Base-by-base conservation (phyloP, 495 filamentous ascomycete species). In the Neurospora sp. region DNA sequence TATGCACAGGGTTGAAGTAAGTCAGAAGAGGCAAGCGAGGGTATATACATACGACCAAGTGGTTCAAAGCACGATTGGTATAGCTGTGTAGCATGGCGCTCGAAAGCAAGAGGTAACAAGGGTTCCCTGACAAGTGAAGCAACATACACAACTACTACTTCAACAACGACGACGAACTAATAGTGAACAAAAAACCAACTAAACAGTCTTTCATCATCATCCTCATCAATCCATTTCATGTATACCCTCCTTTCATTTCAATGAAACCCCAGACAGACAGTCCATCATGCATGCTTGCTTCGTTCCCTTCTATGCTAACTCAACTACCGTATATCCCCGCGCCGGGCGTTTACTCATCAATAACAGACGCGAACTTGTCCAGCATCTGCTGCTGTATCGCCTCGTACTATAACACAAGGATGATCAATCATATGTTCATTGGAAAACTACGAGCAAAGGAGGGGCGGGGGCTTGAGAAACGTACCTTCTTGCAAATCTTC, bases 351-450 rank as follows among this genome's bases (percentile, higher is more conserved):
- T 92, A 99, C 87, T 98, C 96, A 83, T 99, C 96, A 76, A 90
- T 87, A 69, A 98, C 93, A 14, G 92, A 89, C 22, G 96, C 96
- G 83, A 98, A 99, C 81, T 96, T 94, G 82, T 99, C 96, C 72
- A 91, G 89, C 94, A 99, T 94, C 73, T 87, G 87, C 83, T 97
- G 93, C 77, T 93, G 86, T 77, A 98, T 87, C 78, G 90, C 91
- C 87, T 99, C 96, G 81, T 98, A 99, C 91, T 94, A 68, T 69
- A 71, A 8, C 41, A 27, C 66, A 22, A 10, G 53, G 20, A 68
- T 42, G 20, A 40, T 31, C 27, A 31, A 3, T 31, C 27, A 31
- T 31, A 31, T 31, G 27, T 31, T 31, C 27, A 31, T 31, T 31
- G 27, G 27, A 31, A 31, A 31, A 31, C 27, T 31, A 31, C 27